Evolutionary conservation across 2,329 filamentous ascomycete species (phyloP).

Genomic region (Aspergillus glaucus): DNA sequence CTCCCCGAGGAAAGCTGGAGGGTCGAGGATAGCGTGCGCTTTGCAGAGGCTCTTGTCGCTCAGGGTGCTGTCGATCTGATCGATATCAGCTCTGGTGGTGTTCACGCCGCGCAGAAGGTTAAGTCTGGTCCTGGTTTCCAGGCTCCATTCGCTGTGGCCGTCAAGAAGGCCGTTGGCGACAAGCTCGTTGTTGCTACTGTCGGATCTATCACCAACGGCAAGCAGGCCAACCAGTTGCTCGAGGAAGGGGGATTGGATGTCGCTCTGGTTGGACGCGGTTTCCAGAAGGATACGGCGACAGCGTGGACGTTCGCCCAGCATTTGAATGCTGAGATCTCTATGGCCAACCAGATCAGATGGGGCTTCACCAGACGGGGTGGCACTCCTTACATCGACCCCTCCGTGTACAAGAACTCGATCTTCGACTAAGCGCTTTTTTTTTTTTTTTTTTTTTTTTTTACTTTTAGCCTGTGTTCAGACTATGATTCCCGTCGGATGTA

Average conservation of each 20-base stretch:
- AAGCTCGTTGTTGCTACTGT: constrained; percentile 67
- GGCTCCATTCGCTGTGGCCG: constrained; percentile 61
- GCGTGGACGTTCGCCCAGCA: constrained; percentile 68
- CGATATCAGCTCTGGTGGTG: constrained; percentile 74
- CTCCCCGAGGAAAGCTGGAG: constrained; percentile 60
- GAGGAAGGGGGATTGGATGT: constrained; percentile 56
- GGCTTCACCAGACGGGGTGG: constrained; percentile 37
- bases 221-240: constrained; percentile 59
- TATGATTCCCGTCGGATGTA: neutral
- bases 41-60: constrained; percentile 62
- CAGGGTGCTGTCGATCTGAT: constrained; percentile 69
- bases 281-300: constrained; percentile 75
- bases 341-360: constrained; percentile 66
- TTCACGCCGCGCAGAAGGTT: constrained; percentile 47
- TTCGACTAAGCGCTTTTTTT: constrained; percentile 7
- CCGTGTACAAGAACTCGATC: constrained; percentile 14
- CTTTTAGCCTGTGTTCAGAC: constrained; percentile 2
- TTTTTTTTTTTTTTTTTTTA: neutral
- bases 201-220: constrained; percentile 64
- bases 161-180: constrained; percentile 67
- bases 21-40: constrained; percentile 54
- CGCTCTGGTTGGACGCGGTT: constrained; percentile 66
- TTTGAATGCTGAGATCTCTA: constrained; percentile 62
- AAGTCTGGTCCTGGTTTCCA: constrained; percentile 61
- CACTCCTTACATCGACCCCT: constrained; percentile 14